Base-by-base conservation (phyloP, 2,329 filamentous ascomycete genomes). In the Ampelomyces quisqualis region DNA sequence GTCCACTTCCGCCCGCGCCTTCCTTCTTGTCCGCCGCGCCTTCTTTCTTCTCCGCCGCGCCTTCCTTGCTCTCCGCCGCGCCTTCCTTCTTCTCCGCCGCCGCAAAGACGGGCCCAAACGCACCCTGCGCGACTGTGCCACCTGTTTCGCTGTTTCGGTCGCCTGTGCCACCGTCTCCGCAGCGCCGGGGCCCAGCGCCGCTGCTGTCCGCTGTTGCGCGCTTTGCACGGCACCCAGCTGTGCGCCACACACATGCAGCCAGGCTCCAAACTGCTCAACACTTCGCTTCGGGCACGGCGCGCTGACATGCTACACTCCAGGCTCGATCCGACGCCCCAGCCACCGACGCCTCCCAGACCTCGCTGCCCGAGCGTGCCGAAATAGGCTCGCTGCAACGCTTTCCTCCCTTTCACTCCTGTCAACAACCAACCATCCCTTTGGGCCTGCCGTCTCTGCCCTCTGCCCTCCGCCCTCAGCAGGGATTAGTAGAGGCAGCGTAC, bases 191-290 rank as follows among this genome's bases (percentile, higher is more conserved):
- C 58, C 53, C 62, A 47, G 58, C 48, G 52, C 60, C 42, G 56
- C 62, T 60, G 58, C 55, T 46, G 56, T 64, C 60, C 62, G 43
- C 59, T 56, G 55, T 55, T 53, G 51, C 58, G 57, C 57, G 60
- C 60, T 53, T 62, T 40, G 49, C 49, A 44, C 47, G 51, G 49
- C 56, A 51, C 53, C 53, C 49, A 42, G 37, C 49, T 65, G 62
- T 64, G 58, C 63, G 64, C 64, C 62, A 66, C 64, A 58, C 50
- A 46, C 52, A 57, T 66, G 62, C 60, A 64, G 57, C 53, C 57
- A 53, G 47, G 57, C 58, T 54, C 42, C 39, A 41, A 47, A 51
- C 48, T 30, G 49, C 56, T 43, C 54, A 57, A 58, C 56, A 53
- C 43, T 59, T 52, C 43, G 44, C 37, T 40, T 42, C 37, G 53